phyloP scores from a whole-genome alignment of 495 filamentous ascomycete species.

The Aspergillus heteromorphus region DNA sequence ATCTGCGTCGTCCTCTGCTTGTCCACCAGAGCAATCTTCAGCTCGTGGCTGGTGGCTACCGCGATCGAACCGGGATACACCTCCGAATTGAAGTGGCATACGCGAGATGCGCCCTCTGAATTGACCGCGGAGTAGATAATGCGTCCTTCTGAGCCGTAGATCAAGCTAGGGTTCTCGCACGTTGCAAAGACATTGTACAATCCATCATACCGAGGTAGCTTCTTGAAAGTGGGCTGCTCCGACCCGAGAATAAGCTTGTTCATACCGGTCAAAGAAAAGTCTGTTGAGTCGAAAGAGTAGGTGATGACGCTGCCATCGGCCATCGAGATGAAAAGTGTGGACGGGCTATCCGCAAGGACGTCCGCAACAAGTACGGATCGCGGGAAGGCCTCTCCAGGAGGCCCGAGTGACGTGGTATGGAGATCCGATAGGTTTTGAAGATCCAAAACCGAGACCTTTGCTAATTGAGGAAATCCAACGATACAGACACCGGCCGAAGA shows the following conservation, averaged over 20 bases:
- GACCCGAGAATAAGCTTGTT: slow-evolving; percentile 85
- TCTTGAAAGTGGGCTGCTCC: slow-evolving; percentile 72
- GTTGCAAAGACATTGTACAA: slow-evolving; percentile 85
- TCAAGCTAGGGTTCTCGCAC: slow-evolving; percentile 88
- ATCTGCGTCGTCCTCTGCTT: slow-evolving; percentile 82
- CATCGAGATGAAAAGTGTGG: slow-evolving; percentile 87
- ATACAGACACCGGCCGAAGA: slow-evolving; percentile 53
- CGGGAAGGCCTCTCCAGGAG: slow-evolving; percentile 64
- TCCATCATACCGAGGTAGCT: slow-evolving; percentile 58
- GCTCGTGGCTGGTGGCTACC: slow-evolving; percentile 66
- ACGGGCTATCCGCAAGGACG: slow-evolving; percentile 55
- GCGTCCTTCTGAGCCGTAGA: slow-evolving; percentile 81
- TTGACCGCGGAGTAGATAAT: slow-evolving; percentile 96
- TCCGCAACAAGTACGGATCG: slow-evolving; percentile 74
- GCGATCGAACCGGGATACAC: slow-evolving; percentile 77
- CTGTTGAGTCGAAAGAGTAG: slow-evolving; percentile 60
- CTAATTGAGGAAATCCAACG: slow-evolving; percentile 78
- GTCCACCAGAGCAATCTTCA: slow-evolving; percentile 81
- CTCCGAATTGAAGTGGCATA: slow-evolving; percentile 76
- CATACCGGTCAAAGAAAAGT: slow-evolving; percentile 58
- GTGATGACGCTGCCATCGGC: slow-evolving; percentile 89
- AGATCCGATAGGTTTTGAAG: slow-evolving; percentile 57
- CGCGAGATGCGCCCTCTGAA: slow-evolving; percentile 71
- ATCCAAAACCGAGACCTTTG: slow-evolving; percentile 65
- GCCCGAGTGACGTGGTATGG: slow-evolving; percentile 53